Conservation (phyloP, 208 protist species). For the Strigomonas galati region DNA sequence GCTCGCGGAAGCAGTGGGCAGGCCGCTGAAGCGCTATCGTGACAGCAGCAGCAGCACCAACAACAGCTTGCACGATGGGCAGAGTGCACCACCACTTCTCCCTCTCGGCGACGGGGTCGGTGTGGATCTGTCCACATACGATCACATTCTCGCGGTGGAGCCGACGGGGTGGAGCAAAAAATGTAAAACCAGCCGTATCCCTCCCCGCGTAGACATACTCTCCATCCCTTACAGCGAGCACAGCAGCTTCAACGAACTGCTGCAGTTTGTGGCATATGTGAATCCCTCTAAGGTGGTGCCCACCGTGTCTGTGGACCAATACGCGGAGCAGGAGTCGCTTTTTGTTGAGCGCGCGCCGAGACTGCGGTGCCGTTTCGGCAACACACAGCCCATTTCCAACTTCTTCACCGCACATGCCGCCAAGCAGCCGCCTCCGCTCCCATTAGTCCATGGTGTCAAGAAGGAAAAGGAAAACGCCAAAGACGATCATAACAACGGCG, state of each 20-base stretch:
- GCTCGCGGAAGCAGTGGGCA: slow-evolving; percentile 22
- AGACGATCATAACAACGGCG: not conserved
- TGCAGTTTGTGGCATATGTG: slow-evolving; percentile 70
- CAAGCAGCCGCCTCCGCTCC: not conserved
- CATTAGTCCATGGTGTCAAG: not conserved
- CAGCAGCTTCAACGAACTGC: slow-evolving; percentile 77
- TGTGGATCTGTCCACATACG: slow-evolving; percentile 44
- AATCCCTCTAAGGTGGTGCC: slow-evolving; percentile 68
- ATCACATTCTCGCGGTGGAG: slow-evolving; percentile 64
- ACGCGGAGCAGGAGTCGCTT: slow-evolving; percentile 49
- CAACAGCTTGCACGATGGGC: not conserved
- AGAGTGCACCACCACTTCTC: slow-evolving; percentile 16
- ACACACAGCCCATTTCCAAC: slow-evolving; percentile 59
- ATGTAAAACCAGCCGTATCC: slow-evolving; percentile 18
- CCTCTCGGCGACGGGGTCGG: slow-evolving; percentile 32
- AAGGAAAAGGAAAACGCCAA: not conserved
- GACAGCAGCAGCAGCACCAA: not conserved
- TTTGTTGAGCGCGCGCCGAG: slow-evolving; percentile 71
- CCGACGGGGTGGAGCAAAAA: slow-evolving; percentile 82
- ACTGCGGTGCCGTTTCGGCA: slow-evolving; percentile 39
- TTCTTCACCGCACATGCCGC: slow-evolving; percentile 30
- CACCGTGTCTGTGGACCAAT: slow-evolving; percentile 74
- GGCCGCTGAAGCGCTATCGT: slow-evolving; percentile 1
- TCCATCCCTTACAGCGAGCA: slow-evolving; percentile 87
- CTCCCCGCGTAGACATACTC: slow-evolving; percentile 30